Percentiles rank a stretch among this genome's conserved stretches.
Conservation (phyloP, 768 basidiomycete species). For the Tricholoma furcatifolium region DNA sequence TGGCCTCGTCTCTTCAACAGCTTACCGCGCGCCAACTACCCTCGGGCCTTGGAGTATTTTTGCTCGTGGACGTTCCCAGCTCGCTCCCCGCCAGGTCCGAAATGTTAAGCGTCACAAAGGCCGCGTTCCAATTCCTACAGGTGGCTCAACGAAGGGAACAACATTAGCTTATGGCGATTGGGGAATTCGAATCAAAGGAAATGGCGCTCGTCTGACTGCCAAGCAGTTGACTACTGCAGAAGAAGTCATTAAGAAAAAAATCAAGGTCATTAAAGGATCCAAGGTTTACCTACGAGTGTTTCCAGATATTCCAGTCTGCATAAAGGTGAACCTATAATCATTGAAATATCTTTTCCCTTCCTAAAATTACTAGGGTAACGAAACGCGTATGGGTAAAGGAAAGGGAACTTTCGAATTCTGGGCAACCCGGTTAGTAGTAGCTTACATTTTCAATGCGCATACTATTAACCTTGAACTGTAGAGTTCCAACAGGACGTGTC, state of each 20-base stretch:
- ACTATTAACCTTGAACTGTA: slow-evolving; percentile 25
- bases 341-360: not conserved
- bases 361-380: slow-evolving; percentile 69
- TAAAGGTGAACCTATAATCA: slow-evolving; percentile 62
- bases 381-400: slow-evolving; percentile 99
- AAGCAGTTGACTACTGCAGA: slow-evolving; percentile 88
- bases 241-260: slow-evolving; percentile 84
- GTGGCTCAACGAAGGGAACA: slow-evolving; percentile 92
- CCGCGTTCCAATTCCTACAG: slow-evolving; percentile 77
- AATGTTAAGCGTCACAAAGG: slow-evolving; percentile 92
- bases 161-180: slow-evolving; percentile 90
- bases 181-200: slow-evolving; percentile 85
- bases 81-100: slow-evolving; percentile 83
- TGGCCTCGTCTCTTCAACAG: slow-evolving; percentile 16
- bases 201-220: slow-evolving; percentile 78
- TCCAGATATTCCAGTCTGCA: slow-evolving; percentile 95
- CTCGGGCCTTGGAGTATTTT: slow-evolving; percentile 36
- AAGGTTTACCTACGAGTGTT: slow-evolving; percentile 89
- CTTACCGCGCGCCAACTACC: slow-evolving; percentile 22
- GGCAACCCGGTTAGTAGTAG: slow-evolving; percentile 75
- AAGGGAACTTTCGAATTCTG: slow-evolving; percentile 98
- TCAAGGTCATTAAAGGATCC: slow-evolving; percentile 86
- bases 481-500: slow-evolving; percentile 85
- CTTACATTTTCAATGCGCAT: not conserved
- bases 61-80: slow-evolving; percentile 51